Evolutionary conservation across 352 stramenopile species (phyloP).

Genomic region (Phytophthora cryptogea): DNA sequence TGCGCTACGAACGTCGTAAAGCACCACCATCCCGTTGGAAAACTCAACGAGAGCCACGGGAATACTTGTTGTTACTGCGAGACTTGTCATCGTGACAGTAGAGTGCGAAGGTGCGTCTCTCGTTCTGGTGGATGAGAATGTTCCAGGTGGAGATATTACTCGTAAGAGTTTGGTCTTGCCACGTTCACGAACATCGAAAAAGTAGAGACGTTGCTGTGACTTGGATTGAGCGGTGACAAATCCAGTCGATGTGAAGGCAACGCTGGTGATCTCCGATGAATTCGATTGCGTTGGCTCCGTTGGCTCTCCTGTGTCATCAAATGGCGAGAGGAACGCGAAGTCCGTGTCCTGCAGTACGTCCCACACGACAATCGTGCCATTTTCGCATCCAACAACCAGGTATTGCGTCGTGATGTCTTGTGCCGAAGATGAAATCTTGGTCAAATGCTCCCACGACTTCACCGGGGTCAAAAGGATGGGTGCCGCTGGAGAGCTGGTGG

Average conservation of each 20-base stretch:
- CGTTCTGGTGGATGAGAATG: constrained; percentile 9
- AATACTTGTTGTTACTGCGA: constrained; percentile 34
- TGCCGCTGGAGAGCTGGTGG: background rate
- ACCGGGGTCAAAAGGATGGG: constrained; percentile 3
- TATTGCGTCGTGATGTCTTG: constrained; percentile 56
- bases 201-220: constrained; percentile 39
- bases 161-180: constrained; percentile 33
- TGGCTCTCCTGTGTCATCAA: background rate
- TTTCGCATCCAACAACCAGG: constrained; percentile 45
- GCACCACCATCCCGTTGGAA: constrained; percentile 49
- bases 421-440: constrained; percentile 37
- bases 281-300: background rate
- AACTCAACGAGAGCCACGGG: constrained; percentile 47
- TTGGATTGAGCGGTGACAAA: constrained; percentile 47
- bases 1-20: constrained; percentile 52
- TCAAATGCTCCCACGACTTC: constrained; percentile 47
- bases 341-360: constrained; percentile 53
- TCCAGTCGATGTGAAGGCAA: constrained; percentile 27
- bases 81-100: constrained; percentile 17
- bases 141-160: constrained; percentile 28
- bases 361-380: constrained; percentile 58
- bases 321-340: constrained; percentile 34
- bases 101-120: constrained; percentile 4
- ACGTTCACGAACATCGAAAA: constrained; percentile 48
- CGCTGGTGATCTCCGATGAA: constrained; percentile 5